Evolutionary conservation across 202 grass and related monocot genomes (phyloP), one percentile per base, ranked within the genome.

Genomic region (Setaria italica): DNA sequence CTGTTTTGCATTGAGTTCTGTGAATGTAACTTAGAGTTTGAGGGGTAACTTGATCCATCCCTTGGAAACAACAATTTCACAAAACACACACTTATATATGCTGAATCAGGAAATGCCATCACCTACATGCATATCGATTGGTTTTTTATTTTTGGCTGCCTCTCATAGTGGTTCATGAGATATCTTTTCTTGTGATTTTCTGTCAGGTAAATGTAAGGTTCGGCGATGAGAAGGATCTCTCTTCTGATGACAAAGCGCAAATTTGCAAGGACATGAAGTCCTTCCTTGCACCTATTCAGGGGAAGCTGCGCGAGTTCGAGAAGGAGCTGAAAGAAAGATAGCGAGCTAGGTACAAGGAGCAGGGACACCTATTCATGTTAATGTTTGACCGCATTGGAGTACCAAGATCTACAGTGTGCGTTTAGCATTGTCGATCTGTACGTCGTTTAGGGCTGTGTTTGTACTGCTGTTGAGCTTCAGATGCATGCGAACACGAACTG

Each of bases 321-420:
- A 81, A 92, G 55, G 90, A 95, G 84, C 85, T 95, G 20, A 92
- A 92, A 84, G 86, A 85, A 29, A 89, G 93, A 55, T 95, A 90
- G 86, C 84, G 2, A 54, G 54, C 7, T 41, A 3, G 13, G 11
- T 35, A 63, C 25, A 16, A 74, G 6, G 7, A 4, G 12, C 41
- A 63, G 6, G 12, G 30, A 10, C 12, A 33, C 1, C 17, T 11
- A 71, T 48, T 60, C 43, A 71, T 71, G 41, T 6, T 7, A 46
- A 9, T 25, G 17, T 69, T 57, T 69, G 11, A 21, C 11, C 41
- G 4, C 14, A 15, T 20, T 5, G 3, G 20, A 8, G 39, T 49
- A 14, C n/a, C 25, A 12, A 9, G 54, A 20, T 77, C 6, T 54
- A 14, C 62, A 77, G 41, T 10, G 10, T 9, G 17, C 0, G 14